Percentiles rank a stretch among this genome's conserved stretches.
Evolutionary conservation across 2,329 filamentous ascomycete species (phyloP).

Genomic region (Fusarium floridanum): DNA sequence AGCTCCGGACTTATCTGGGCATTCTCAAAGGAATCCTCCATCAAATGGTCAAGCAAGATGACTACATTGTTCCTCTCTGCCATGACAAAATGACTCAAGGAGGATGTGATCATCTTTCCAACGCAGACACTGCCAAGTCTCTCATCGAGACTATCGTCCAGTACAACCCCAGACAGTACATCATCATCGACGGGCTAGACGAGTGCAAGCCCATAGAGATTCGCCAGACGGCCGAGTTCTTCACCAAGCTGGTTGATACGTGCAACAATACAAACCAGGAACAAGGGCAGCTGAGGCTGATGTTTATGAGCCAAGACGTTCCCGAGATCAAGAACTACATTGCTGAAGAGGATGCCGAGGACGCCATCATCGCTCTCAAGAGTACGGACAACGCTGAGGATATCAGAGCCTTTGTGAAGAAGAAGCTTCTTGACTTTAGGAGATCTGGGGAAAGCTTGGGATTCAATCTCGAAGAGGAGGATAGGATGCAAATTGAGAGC

Average conservation of each 20-base stretch:
- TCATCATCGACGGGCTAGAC: conserved; percentile 61
- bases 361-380: neutral
- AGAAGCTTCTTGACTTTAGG: neutral
- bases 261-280: conserved; percentile 2
- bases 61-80: neutral
- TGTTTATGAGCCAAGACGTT: neutral
- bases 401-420: neutral
- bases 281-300: neutral
- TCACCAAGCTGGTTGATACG: conserved; percentile 6
- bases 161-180: conserved; percentile 46
- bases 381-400: neutral
- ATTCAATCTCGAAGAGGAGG: neutral
- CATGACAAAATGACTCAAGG: neutral
- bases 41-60: neutral
- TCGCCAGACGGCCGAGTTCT: conserved; percentile 46
- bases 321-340: neutral
- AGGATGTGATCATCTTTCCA: neutral
- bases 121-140: conserved; percentile 36
- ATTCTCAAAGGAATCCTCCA: neutral
- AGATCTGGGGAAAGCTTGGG: neutral
- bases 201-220: conserved; percentile 52
- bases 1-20: neutral
- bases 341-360: neutral
- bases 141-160: conserved; percentile 51
- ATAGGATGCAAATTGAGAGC: neutral